Percentiles rank a stretch among this genome's conserved stretches.
Conservation (phyloP, 2,329 filamentous ascomycete species). For the Cordyceps cicadae region DNA sequence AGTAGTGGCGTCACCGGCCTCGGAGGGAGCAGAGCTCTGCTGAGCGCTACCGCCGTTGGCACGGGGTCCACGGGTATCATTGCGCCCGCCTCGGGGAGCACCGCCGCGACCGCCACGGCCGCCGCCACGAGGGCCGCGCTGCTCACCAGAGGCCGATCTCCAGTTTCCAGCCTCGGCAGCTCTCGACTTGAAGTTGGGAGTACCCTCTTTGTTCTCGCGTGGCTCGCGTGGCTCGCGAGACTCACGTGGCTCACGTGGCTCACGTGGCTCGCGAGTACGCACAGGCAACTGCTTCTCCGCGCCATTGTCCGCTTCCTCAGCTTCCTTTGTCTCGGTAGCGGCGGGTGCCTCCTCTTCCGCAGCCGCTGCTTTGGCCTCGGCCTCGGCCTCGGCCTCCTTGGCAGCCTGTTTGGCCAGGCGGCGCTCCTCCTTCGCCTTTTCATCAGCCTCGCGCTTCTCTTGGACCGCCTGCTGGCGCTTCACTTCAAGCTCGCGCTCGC, state of each 20-base stretch:
- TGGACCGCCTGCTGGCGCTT: constrained; percentile 65
- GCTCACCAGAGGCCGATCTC: constrained; percentile 44
- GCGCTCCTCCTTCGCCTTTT: constrained; percentile 72
- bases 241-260: constrained; percentile 16
- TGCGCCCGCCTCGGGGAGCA: constrained; percentile 25
- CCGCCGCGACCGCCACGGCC: constrained; percentile 30
- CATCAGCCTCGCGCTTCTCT: constrained; percentile 80
- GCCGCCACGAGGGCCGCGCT: constrained; percentile 34
- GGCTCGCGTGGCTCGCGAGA: constrained; percentile 13
- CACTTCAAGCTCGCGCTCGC: constrained; percentile 85
- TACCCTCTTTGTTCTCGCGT: constrained; percentile 25
- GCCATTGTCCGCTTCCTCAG: constrained; percentile 18
- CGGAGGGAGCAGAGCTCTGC: constrained; percentile 28
- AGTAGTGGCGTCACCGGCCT: constrained; percentile 27
- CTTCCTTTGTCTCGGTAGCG: constrained; percentile 16
- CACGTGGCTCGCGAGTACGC: constrained; percentile 11
- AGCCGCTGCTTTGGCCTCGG: constrained; percentile 22
- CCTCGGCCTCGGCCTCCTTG: constrained; percentile 34
- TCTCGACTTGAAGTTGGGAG: constrained; percentile 43
- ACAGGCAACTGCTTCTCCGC: constrained; percentile 15
- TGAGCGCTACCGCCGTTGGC: constrained; percentile 38
- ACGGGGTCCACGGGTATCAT: constrained; percentile 38
- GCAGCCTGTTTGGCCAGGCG: constrained; percentile 52
- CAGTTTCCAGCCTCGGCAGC: constrained; percentile 52
- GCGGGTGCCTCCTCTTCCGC: constrained; percentile 22